Base-by-base conservation (phyloP, 768 basidiomycete species). In the Trametes maxima region DNA sequence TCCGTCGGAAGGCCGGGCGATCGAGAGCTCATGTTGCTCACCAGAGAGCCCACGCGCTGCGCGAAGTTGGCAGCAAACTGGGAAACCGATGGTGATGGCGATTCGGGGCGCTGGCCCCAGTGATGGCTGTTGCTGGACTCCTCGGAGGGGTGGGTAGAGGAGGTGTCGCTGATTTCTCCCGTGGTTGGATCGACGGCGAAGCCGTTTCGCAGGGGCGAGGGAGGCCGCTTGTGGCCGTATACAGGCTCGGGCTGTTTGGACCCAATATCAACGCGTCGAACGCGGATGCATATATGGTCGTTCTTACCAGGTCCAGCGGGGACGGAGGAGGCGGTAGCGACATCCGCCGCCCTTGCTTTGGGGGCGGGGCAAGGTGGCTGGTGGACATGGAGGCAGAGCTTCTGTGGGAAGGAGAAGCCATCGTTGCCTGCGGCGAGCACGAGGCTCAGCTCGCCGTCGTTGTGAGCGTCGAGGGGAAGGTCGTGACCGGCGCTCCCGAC, bases 1-100 rank as follows among this genome's bases (percentile, higher is more conserved):
- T 92, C 90, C 1, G 87, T 83, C 2, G 83, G 89, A 21, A 82
- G 74, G 19, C 59, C 60, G 16, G 76, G 76, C 4, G 80, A 74
- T 3, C 69, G 66, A 13, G 62, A 44, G 33, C 70, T 67, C 64
- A 69, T 72, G 48, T 83, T 80, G 46, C 79, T 80, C 58, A 92
- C 83, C 58, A 92, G 77, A 17, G 82, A 82, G 43, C 85, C 85
- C n/a, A 93, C 85, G 40, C 86, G 83, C 63, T 90, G 87, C 6
- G 89, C 89, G 58, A 93, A 80, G 73, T 80, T 88, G 16, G 88
- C 80, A 43, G 90, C 91, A 60, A 92, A 82, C 67, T 86, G 81
- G 35, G 88, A 83, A 12, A 92, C 84, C 16, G 90, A 91, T 1
- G 90, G 84, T 2, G 86, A 75, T 1, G 87, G 86, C 0, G 87